Evolutionary conservation across 371 early-diverging fungal species (phyloP).

Genomic region (Haplosporangium sp.): DNA sequence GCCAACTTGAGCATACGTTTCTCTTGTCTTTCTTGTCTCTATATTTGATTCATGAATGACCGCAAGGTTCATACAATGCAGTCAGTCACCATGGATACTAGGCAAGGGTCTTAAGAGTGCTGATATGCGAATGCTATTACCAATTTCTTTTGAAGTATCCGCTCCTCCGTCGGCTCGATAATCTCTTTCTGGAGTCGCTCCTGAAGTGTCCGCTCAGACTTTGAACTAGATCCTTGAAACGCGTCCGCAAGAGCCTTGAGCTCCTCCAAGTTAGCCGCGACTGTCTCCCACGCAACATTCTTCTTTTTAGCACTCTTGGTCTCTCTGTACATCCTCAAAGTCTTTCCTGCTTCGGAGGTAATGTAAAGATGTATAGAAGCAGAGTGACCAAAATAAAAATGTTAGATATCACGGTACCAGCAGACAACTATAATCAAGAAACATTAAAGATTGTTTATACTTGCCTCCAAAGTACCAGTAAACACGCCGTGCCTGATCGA

Average conservation of each 20-base stretch:
- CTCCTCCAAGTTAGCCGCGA: slow-evolving; percentile 41
- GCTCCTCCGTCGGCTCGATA: slow-evolving; percentile 38
- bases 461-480: slow-evolving; percentile 56
- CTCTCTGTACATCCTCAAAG: slow-evolving; percentile 36
- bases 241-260: slow-evolving; percentile 24
- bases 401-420: background rate
- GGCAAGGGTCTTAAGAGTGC: slow-evolving; percentile 1
- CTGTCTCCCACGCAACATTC: slow-evolving; percentile 45
- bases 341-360: slow-evolving; percentile 33
- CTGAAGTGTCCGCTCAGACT: slow-evolving; percentile 29
- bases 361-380: background rate
- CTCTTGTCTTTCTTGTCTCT: slow-evolving; percentile 36
- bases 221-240: slow-evolving; percentile 24
- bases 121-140: slow-evolving; percentile 10
- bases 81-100: too few relatives aligned
- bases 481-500: slow-evolving; percentile 34
- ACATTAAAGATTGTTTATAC: background rate
- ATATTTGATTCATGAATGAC: too few relatives aligned
- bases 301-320: slow-evolving; percentile 36
- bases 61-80: too few relatives aligned
- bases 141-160: slow-evolving; percentile 18
- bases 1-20: slow-evolving; percentile 34
- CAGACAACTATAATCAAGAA: background rate
- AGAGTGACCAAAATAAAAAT: background rate
- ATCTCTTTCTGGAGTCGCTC: slow-evolving; percentile 29